Conservation (phyloP, 1,284 basidiomycete genomes). For the Puccinia coronata region DNA sequence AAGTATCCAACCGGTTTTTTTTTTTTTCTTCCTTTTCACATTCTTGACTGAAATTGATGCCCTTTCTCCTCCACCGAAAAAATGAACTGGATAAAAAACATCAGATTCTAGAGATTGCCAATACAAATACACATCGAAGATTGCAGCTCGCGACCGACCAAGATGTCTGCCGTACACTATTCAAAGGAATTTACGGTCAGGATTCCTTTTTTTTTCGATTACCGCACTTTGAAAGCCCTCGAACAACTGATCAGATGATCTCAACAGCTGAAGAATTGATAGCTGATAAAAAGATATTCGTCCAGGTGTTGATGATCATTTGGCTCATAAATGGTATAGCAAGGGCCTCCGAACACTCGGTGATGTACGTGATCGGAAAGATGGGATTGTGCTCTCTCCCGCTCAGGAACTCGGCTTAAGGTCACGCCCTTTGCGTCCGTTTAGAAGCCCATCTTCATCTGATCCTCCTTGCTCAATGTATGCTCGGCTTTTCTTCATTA, state of each 20-base stretch:
- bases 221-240: not conserved
- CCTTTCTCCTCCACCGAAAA: too few species aligned
- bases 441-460: not conserved
- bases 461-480: not conserved
- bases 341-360: slow-evolving; percentile 76
- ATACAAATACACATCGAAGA: slow-evolving; percentile 35
- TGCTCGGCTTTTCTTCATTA: slow-evolving; percentile 7
- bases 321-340: slow-evolving; percentile 71
- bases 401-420: slow-evolving; percentile 64
- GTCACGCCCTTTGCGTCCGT: not conserved
- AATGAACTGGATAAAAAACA: too few species aligned
- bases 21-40: not conserved
- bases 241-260: not conserved
- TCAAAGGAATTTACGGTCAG: slow-evolving; percentile 26
- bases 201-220: not conserved
- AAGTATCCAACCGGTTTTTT: not conserved
- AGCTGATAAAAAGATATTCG: not conserved
- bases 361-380: slow-evolving; percentile 68
- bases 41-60: not conserved
- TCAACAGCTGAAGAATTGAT: not conserved
- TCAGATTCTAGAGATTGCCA: slow-evolving; percentile 26
- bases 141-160: slow-evolving; percentile 10
- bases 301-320: slow-evolving; percentile 7
- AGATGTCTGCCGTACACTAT: slow-evolving; percentile 12
- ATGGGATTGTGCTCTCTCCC: slow-evolving; percentile 66